phyloP scores from a whole-genome alignment of 345 rosid species.

The Boechera stricta region DNA sequence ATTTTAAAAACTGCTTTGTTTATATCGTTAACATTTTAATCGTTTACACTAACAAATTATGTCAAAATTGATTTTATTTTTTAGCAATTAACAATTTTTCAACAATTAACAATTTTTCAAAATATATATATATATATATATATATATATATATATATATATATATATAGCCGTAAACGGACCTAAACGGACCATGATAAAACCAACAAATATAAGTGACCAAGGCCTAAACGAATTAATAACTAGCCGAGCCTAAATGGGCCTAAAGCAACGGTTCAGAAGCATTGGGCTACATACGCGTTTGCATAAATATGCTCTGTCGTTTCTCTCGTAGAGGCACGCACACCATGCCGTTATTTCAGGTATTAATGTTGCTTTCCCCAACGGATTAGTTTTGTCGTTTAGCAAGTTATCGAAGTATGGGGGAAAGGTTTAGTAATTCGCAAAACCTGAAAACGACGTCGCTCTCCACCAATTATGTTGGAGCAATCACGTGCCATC shows the following conservation, averaged over 20 bases:
- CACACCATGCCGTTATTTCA: constrained; percentile 29
- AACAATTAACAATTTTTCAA: too few relatives aligned
- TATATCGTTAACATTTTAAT: too few relatives aligned
- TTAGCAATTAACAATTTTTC: too few relatives aligned
- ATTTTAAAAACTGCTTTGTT: too few relatives aligned
- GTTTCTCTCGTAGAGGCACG: constrained; percentile 1
- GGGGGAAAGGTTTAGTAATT: background rate
- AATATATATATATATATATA: too few relatives aligned
- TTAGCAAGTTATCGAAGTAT: background rate
- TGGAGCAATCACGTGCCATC: constrained; percentile 38
- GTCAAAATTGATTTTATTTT: too few relatives aligned
- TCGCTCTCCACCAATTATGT: constrained; percentile 31
- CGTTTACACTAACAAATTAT: too few relatives aligned
- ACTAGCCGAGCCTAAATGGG: background rate
- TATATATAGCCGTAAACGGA: too few relatives aligned
- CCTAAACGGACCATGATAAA: too few relatives aligned
- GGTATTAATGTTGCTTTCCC: constrained; percentile 14
- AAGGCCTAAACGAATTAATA: too few relatives aligned
- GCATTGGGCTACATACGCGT: constrained; percentile 3
- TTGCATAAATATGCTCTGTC: background rate
- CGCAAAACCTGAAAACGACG: constrained; percentile 32
- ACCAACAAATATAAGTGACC: too few relatives aligned
- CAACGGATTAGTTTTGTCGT: constrained; percentile 16
- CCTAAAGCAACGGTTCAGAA: background rate
- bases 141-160: too few relatives aligned